Evolutionary conservation across 352 stramenopile genomes (phyloP).

Genomic region (Phytophthora pluvialis): DNA sequence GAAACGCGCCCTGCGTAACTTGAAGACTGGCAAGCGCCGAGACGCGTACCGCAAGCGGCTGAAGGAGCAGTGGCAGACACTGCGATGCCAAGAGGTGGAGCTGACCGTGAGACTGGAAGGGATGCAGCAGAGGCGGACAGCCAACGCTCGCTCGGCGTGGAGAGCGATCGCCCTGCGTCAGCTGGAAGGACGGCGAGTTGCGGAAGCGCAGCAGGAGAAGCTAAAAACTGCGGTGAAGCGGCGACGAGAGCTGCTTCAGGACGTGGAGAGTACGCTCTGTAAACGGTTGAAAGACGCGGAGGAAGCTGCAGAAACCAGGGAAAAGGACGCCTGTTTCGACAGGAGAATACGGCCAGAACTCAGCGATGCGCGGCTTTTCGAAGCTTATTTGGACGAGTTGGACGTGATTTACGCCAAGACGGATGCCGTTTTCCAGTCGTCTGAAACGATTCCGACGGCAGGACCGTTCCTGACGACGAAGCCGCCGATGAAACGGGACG

Average conservation of each 20-base stretch:
- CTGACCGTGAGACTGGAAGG: conserved; percentile 16
- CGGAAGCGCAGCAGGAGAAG: conserved; percentile 20
- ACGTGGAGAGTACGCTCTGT: conserved; percentile 13
- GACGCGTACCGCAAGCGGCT: conserved; percentile 25
- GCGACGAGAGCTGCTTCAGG: conserved; percentile 18
- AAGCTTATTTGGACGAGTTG: conserved; percentile 36
- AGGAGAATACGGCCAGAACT: background rate
- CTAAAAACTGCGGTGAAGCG: conserved; percentile 22
- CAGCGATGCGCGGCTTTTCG: conserved; percentile 28
- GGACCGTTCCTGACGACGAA: conserved; percentile 21
- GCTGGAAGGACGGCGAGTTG: conserved; percentile 11
- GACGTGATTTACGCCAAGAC: conserved; percentile 36
- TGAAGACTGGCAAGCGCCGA: conserved; percentile 26
- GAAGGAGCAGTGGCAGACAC: conserved; percentile 24
- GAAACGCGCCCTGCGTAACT: conserved; percentile 21
- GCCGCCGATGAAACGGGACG: conserved; percentile 22
- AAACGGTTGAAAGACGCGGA: conserved; percentile 20
- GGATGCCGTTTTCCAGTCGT: conserved; percentile 27
- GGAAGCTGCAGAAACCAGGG: background rate
- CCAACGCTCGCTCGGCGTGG: conserved; percentile 10
- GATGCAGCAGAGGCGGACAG: conserved; percentile 2
- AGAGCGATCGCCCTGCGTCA: conserved; percentile 27
- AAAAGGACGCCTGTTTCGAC: background rate
- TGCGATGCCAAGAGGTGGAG: conserved; percentile 26
- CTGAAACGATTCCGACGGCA: background rate